phyloP scores from a whole-genome alignment of 164 flowering plant genomes.

The Platanus orientalis region DNA sequence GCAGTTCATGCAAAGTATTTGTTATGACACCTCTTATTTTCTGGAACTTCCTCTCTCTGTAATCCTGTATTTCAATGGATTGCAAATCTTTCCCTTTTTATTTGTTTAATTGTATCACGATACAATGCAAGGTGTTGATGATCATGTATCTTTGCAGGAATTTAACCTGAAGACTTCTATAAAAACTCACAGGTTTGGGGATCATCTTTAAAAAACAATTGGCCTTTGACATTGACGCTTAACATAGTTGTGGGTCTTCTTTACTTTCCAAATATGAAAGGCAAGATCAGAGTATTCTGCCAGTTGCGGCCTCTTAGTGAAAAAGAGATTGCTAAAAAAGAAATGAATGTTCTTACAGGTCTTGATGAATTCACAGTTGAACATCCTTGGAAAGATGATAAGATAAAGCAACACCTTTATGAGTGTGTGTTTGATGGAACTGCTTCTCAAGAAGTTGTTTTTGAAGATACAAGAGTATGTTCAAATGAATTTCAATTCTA shows the following conservation, averaged over 20 bases:
- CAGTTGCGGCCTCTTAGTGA: conserved; percentile 77
- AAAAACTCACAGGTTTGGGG: conserved; percentile 66
- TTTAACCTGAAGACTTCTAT: conserved; percentile 60
- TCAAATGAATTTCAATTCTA: background rate
- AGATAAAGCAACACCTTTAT: conserved; percentile 72
- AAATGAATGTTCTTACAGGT: conserved; percentile 42
- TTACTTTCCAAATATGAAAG: conserved; percentile 79
- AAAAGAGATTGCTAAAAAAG: conserved; percentile 66
- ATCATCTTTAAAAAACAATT: conserved; percentile 69
- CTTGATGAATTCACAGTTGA: conserved; percentile 90
- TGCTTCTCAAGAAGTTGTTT: conserved; percentile 87
- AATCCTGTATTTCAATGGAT: too few species aligned
- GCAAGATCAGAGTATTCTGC: conserved; percentile 90
- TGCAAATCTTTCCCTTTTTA: background rate
- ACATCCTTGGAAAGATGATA: conserved; percentile 94
- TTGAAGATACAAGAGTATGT: conserved; percentile 86
- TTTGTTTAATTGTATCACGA: conserved; percentile 2
- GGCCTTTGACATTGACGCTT: conserved; percentile 42
- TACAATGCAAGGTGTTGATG: conserved; percentile 11
- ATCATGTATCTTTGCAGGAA: conserved; percentile 52
- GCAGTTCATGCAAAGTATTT: conserved; percentile 79
- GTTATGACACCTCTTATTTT: conserved; percentile 27
- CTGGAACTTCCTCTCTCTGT: too few species aligned
- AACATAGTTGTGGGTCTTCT: background rate
- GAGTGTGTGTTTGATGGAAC: conserved; percentile 79